Percentiles rank a stretch among this genome's conserved stretches.
Evolutionary conservation across 2,329 filamentous ascomycete species (phyloP).

Genomic region (Emergomyces pasteurianus): DNA sequence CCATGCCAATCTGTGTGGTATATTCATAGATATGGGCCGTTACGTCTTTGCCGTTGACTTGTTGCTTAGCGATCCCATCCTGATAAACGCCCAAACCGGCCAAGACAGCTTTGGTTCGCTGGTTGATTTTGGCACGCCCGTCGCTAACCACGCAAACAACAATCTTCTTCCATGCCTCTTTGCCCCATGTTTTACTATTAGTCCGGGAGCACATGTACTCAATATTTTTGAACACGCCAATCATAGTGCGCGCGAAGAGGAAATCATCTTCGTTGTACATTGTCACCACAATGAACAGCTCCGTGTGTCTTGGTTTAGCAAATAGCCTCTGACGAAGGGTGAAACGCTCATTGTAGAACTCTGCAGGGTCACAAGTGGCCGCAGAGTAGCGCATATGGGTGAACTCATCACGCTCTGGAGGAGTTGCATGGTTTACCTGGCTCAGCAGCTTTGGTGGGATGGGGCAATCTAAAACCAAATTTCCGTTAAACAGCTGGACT

Average conservation of each 20-base stretch:
- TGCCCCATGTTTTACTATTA: slow-evolving; percentile 95
- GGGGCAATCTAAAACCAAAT: slow-evolving; percentile 91
- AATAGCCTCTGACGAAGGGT: slow-evolving; percentile 86
- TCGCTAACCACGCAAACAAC: slow-evolving; percentile 97
- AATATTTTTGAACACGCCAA: slow-evolving; percentile 95
- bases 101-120: slow-evolving; percentile 74
- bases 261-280: slow-evolving; percentile 99
- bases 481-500: slow-evolving; percentile 92
- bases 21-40: slow-evolving; percentile 93
- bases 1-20: slow-evolving; percentile 52
- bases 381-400: slow-evolving; percentile 80
- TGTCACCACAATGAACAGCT: slow-evolving; percentile 90
- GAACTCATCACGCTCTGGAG: slow-evolving; percentile 69
- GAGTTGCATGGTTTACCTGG: slow-evolving; percentile 70
- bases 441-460: slow-evolving; percentile 80
- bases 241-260: slow-evolving; percentile 89
- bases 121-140: slow-evolving; percentile 93
- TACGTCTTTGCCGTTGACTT: slow-evolving; percentile 92
- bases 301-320: slow-evolving; percentile 81
- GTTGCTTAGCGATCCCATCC: slow-evolving; percentile 95
- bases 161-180: slow-evolving; percentile 99
- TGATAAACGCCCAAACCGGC: slow-evolving; percentile 95
- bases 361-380: slow-evolving; percentile 80
- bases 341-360: slow-evolving; percentile 82
- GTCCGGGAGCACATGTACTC: slow-evolving; percentile 93